phyloP scores from a whole-genome alignment of 139 green algal species.

The Tetradesmus obliquus region DNA sequence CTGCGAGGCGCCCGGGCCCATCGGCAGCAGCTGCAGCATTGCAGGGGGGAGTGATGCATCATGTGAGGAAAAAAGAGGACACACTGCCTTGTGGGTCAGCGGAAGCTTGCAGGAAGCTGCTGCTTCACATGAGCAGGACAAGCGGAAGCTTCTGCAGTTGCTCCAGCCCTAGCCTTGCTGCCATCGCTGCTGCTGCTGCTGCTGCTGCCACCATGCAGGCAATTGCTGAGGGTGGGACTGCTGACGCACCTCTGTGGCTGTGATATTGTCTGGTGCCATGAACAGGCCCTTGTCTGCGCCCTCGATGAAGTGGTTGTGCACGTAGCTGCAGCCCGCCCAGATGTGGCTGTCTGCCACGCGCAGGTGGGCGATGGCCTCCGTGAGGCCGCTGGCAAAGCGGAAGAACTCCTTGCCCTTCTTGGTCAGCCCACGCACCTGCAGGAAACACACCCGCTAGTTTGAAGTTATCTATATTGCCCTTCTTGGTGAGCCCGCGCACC shows the following conservation, averaged over 20 bases:
- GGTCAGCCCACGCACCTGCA: slow-evolving; percentile 76
- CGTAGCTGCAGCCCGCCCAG: slow-evolving; percentile 62
- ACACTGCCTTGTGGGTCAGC: not conserved
- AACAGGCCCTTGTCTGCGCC: slow-evolving; percentile 96
- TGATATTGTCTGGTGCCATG: slow-evolving; percentile 78
- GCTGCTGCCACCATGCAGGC: too few relatives aligned
- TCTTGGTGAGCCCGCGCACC: too few relatives aligned
- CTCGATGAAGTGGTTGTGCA: slow-evolving; percentile 95
- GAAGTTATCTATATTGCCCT: too few relatives aligned
- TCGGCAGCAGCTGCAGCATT: slow-evolving; percentile 57
- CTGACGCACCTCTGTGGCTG: slow-evolving; percentile 64
- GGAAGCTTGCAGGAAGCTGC: not conserved
- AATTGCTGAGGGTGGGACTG: not conserved
- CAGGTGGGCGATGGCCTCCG: slow-evolving; percentile 31
- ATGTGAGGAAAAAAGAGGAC: not conserved
- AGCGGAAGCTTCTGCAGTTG: too few relatives aligned
- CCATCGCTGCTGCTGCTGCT: not conserved
- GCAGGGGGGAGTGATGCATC: not conserved
- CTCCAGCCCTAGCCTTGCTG: too few relatives aligned
- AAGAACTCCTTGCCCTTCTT: slow-evolving; percentile 86
- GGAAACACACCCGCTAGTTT: not conserved
- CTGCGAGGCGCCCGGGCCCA: slow-evolving; percentile 37
- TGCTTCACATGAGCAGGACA: too few relatives aligned
- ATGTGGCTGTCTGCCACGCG: slow-evolving; percentile 48
- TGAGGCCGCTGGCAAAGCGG: slow-evolving; percentile 67